These are phyloP conservation scores for Elaeagnus macrophylla DNA, from an alignment of 306 rosid genomes.

Conservation along the genomic window DNA sequence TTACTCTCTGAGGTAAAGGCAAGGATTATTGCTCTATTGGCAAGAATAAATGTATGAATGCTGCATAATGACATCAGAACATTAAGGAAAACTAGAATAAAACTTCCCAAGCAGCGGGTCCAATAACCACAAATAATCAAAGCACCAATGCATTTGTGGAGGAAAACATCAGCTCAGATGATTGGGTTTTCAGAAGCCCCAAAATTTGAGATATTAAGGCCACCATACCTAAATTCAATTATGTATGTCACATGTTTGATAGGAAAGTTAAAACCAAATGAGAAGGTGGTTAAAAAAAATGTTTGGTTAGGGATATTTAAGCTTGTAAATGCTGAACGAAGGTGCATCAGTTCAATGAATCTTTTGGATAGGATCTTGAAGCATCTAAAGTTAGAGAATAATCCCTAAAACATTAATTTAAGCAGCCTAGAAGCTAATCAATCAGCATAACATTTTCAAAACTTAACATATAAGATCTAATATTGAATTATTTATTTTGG, in stretches of 20 bases:
- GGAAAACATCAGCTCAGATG: background rate
- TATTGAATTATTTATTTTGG: no score
- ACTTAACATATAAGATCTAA: no score
- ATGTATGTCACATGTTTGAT: background rate
- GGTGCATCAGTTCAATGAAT: no score
- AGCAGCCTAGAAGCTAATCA: no score
- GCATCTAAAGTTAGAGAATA: no score
- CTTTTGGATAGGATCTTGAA: no score
- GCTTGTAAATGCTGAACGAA: no score
- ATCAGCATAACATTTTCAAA: no score
- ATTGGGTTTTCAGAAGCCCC: background rate
- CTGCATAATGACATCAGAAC: background rate
- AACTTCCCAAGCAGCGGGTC: background rate
- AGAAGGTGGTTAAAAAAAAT: background rate
- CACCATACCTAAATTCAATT: background rate
- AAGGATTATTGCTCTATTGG: background rate
- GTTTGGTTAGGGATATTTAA: background rate
- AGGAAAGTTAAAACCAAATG: background rate
- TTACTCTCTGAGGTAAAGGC: no score
- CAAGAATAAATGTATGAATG: background rate
- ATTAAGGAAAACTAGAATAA: background rate
- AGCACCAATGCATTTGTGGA: background rate
- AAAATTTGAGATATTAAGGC: background rate
- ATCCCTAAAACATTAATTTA: no score
- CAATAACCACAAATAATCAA: background rate